Base-by-base conservation (phyloP, 2,329 filamentous ascomycete genomes). In the Venturia nashicola region DNA sequence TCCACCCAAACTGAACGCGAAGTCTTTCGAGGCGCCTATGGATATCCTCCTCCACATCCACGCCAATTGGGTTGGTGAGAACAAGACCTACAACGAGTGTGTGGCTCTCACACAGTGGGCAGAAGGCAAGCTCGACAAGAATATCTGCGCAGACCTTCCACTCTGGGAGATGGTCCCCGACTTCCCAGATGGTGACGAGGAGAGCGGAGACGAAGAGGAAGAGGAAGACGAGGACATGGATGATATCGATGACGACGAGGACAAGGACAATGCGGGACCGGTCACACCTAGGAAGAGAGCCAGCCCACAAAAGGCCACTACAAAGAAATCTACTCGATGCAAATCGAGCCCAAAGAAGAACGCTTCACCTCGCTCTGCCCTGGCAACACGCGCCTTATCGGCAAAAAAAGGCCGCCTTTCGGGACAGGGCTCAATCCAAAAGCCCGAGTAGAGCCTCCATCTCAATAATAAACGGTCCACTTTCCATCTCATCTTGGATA, bases 81-180 rank as follows among this genome's bases (percentile, higher is more conserved):
- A 62, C 43, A 62, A 36, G 43, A 46, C 61, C 43, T 40, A 48
- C 11, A 43, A 36, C 11, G 42, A 62, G n/a, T 48, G 42, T 23
- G 36, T 32, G 8, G 36, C 34, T 39, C 32, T 62, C n/a, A 27
- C 43, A 14, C 32, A 34, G 11, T 62, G 61, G 61, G 61, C 43
- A 8, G 43, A 32, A 48, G 42, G 18, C 5, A n/a, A 54, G 27
- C 44, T 62, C 20, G 27, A 34, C n/a, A 51, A 46, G 40, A 43
- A 34, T 14, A 39, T 11, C 3, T 40, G 32, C 36, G 16, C 42
- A 6, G 44, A 62, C 34, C 32, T 62, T 62, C 61, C 61, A 32
- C 23, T 39, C 18, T 62, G 39, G 32, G 61, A 62, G 23, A 48
- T 48, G 42, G 43, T 62, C 39, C 61, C 61, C 14, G 61, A 62